These are phyloP conservation scores for Coprinellus micaceus DNA, from an alignment of 768 basidiomycete genomes.

Conservation along the genomic window DNA sequence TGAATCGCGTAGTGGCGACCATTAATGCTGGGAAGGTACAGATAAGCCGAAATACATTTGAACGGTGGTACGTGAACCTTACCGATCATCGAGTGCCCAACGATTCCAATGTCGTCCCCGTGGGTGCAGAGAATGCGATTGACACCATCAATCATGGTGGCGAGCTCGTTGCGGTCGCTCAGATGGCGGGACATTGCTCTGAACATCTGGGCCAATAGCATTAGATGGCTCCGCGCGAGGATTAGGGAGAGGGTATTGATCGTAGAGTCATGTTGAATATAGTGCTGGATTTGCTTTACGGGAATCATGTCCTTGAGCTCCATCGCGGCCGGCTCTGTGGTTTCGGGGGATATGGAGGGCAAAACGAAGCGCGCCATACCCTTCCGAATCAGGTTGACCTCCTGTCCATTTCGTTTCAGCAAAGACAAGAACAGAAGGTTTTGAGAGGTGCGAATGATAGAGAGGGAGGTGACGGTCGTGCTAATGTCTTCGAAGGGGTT, in stretches of 20 bases:
- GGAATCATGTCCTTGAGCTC: constrained; percentile 33
- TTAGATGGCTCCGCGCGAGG: constrained; percentile 64
- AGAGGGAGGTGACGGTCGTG: constrained; percentile 46
- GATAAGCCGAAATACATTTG: no score
- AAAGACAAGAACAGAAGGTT: constrained; percentile 63
- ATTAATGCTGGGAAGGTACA: constrained; percentile 72
- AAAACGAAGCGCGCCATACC: constrained; percentile 58
- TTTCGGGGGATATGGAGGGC: constrained; percentile 37
- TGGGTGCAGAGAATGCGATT: constrained; percentile 67
- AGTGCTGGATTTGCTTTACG: background rate
- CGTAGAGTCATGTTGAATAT: constrained; percentile 14
- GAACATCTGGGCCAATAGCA: constrained; percentile 68
- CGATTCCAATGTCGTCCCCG: constrained; percentile 71
- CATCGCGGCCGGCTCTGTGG: constrained; percentile 44
- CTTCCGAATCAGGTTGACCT: constrained; percentile 65
- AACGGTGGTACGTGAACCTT: constrained; percentile 21
- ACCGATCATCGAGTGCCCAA: constrained; percentile 75
- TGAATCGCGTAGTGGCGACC: constrained; percentile 74
- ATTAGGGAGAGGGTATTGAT: constrained; percentile 52
- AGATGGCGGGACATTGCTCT: constrained; percentile 68
- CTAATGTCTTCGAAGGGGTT: constrained; percentile 39
- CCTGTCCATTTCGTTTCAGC: constrained; percentile 63
- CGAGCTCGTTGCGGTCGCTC: constrained; percentile 66
- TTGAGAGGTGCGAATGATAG: constrained; percentile 66
- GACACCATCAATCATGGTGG: constrained; percentile 62